These are phyloP conservation scores for Chamaecrista fasciculata DNA, from an alignment of 306 rosid species.

Conservation along the genomic window DNA sequence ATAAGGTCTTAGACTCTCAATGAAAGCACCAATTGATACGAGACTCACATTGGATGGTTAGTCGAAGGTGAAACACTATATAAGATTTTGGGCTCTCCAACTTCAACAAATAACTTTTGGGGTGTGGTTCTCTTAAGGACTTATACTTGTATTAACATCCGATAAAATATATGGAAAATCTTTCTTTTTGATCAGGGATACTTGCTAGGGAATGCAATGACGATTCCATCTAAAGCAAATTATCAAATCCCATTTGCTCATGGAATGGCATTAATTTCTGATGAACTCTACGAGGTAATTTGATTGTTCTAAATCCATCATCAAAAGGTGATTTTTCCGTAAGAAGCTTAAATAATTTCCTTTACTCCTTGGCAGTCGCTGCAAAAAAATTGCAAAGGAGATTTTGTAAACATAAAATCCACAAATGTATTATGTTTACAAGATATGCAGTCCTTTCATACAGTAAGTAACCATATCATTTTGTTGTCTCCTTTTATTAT, in stretches of 20 bases:
- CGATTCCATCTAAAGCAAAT: background rate
- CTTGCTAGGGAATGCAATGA: conserved; percentile 45
- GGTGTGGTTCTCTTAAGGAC: no score
- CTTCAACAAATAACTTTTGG: no score
- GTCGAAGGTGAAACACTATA: no score
- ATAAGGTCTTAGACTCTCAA: no score
- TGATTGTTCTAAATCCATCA: background rate
- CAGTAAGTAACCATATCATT: conserved; percentile 23
- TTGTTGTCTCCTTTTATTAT: background rate
- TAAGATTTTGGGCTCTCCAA: no score
- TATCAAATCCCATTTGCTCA: conserved; percentile 41
- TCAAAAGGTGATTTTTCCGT: background rate
- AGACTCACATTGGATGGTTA: no score
- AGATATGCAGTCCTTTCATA: conserved; percentile 13
- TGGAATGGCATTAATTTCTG: conserved; percentile 62
- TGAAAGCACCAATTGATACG: no score
- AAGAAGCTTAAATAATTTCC: background rate
- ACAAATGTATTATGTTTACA: conserved; percentile 37
- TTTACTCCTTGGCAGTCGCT: conserved; percentile 40
- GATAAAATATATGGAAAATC: background rate
- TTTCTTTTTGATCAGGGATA: conserved; percentile 60
- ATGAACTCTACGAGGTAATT: conserved; percentile 52
- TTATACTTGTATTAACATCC: no score
- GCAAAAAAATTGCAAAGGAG: conserved; percentile 44
- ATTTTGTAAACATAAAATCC: conserved; percentile 33